Conservation (phyloP, 2,329 filamentous ascomycete species). For the Aspergillus pseudoviridinutans region DNA sequence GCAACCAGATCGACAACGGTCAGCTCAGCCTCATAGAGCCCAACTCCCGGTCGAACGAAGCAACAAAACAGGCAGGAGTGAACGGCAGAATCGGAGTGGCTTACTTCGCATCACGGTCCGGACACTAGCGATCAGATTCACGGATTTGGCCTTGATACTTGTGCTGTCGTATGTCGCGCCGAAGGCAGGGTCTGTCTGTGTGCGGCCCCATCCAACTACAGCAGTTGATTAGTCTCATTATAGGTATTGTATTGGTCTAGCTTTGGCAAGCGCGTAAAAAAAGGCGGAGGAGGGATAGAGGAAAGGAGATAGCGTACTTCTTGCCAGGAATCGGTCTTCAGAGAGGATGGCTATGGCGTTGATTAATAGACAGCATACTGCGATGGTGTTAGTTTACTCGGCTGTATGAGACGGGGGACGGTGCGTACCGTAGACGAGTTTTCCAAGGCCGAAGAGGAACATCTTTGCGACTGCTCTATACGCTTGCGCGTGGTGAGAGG, state of each 20-base stretch:
- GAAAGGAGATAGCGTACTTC: conserved; percentile 50
- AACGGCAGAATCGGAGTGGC: neutral
- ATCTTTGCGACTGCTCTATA: conserved; percentile 44
- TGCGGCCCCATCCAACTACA: conserved; percentile 73
- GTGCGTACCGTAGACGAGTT: conserved; percentile 66
- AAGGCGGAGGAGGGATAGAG: neutral
- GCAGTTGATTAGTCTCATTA: neutral
- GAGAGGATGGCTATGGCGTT: conserved; percentile 93
- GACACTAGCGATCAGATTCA: conserved; percentile 86
- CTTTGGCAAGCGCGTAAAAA: neutral
- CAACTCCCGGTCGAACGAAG: neutral
- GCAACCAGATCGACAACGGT: neutral
- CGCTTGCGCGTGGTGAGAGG: neutral
- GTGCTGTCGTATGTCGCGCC: conserved; percentile 66
- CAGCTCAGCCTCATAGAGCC: neutral
- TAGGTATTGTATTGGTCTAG: neutral
- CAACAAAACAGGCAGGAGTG: conserved; percentile 32
- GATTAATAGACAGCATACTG: conserved; percentile 79
- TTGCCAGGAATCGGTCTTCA: conserved; percentile 87
- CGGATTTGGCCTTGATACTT: conserved; percentile 79
- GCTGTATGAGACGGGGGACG: neutral
- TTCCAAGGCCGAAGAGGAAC: conserved; percentile 67
- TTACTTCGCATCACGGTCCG: conserved; percentile 89
- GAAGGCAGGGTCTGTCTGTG: conserved; percentile 67
- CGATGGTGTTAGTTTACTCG: conserved; percentile 2